Evolutionary conservation across 2,329 filamentous ascomycete genomes (phyloP), one percentile per base, ranked within the genome.

Genomic region (Ramularia collo-cygni): DNA sequence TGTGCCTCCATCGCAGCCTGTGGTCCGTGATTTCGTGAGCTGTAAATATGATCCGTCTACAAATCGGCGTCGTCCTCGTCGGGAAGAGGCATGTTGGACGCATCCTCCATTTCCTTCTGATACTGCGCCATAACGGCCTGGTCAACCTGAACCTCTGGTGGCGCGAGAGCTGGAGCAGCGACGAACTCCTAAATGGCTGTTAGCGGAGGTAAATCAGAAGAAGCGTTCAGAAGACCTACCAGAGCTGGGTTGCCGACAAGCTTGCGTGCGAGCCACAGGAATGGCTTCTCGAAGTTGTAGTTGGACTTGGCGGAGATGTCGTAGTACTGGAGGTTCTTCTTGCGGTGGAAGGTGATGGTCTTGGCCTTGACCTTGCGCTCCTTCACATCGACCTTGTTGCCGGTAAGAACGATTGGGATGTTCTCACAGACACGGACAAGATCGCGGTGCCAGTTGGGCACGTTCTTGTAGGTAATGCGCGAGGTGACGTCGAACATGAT

Each of bases 321-420:
- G 79, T 98, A 98, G 81, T 96, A 98, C 74, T 98, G 92, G 38
- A 98, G 83, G 74, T 96, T 98, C 83, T 98, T 98, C 86, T 98
- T 98, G 74, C 92, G 87, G 80, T 98, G 92, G 85, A 98, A 98
- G 56, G 92, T 98, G 72, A 98, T 98, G 66, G 90, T 93, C 86
- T 98, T 98, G 65, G 92, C 92, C 83, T 98, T 98, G 67, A 98
- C 92, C 76, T 98, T 98, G 71, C 92, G 87, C 81, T 98, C 92
- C 85, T 98, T 98, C 54, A 98, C 92, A 64, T 98, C 90, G 68
- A 98, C 90, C 81, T 98, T 98, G 85, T 98, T 98, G 64, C 90
- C 90, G 69, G 82, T 88, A 53, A 98, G 85, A 61, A 96, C 92
- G 63, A 98, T 96, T 58, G 90, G 90, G 62, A 98, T 92, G 76